Conservation (phyloP, 2,329 filamentous ascomycete species). For the Colletotrichum melonis region DNA sequence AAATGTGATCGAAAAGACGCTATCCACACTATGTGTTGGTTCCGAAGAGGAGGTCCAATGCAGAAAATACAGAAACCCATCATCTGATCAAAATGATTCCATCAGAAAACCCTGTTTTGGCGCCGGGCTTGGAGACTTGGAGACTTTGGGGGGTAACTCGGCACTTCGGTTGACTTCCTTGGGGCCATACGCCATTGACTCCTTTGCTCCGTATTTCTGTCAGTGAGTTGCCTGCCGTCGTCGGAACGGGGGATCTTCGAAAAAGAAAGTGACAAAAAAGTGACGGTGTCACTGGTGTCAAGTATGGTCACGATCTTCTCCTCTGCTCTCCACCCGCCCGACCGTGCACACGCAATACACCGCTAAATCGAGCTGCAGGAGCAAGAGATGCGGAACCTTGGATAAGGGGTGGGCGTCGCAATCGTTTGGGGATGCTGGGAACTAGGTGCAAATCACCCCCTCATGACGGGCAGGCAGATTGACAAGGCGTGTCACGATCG, state of each 20-base stretch:
- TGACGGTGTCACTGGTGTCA: not conserved
- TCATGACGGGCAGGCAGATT: conserved; percentile 20
- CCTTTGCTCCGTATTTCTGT: not conserved
- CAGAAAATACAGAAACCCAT: conserved; percentile 9
- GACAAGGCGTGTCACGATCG: conserved; percentile 10
- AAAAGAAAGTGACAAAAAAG: conserved; percentile 2
- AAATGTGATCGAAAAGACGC: not conserved
- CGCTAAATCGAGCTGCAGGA: conserved; percentile 16
- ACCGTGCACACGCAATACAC: conserved; percentile 20
- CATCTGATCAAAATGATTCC: conserved; percentile 32
- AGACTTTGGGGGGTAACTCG: not conserved
- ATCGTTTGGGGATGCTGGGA: conserved; percentile 14
- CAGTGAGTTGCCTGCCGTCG: not conserved
- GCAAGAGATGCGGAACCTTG: not conserved
- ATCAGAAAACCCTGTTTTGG: conserved; percentile 31
- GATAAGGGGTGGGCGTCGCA: not conserved
- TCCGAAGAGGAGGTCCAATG: not conserved
- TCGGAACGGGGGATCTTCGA: not conserved
- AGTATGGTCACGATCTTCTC: conserved; percentile 10
- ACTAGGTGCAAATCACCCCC: conserved; percentile 7
- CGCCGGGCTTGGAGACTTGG: not conserved
- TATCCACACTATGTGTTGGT: not conserved
- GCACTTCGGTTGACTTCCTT: conserved; percentile 15
- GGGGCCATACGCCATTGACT: not conserved
- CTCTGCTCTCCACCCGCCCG: not conserved